phyloP scores from a whole-genome alignment of 2,329 filamentous ascomycete genomes.

The Fusarium sp. region DNA sequence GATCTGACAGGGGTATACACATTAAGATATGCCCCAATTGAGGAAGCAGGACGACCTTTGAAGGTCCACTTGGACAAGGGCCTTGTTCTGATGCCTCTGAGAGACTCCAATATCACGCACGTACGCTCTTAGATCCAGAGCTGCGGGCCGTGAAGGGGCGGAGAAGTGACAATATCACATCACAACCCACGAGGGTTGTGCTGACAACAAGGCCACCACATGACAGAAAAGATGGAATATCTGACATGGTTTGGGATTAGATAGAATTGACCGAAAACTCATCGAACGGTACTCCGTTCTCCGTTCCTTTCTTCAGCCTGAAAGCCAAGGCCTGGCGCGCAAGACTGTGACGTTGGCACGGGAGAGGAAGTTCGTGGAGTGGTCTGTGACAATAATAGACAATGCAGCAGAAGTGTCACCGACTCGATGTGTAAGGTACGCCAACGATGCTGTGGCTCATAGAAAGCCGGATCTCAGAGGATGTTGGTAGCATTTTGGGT shows the following conservation, averaged over 20 bases:
- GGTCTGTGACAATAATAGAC: slow-evolving; percentile 16
- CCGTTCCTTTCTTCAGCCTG: slow-evolving; percentile 12
- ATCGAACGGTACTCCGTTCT: slow-evolving; percentile 9
- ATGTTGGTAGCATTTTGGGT: not conserved
- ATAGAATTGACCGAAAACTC: slow-evolving; percentile 4
- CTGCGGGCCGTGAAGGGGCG: slow-evolving; percentile 22
- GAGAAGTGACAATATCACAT: slow-evolving; percentile 25
- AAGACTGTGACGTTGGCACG: slow-evolving; percentile 13
- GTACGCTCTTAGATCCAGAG: not conserved
- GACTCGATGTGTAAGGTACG: not conserved
- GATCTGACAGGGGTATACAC: slow-evolving; percentile 24
- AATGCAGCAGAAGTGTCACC: not conserved
- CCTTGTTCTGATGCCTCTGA: slow-evolving; percentile 20
- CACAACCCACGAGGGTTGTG: slow-evolving; percentile 17
- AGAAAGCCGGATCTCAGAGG: not conserved
- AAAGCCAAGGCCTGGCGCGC: slow-evolving; percentile 21
- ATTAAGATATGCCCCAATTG: slow-evolving; percentile 22
- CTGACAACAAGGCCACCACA: slow-evolving; percentile 19
- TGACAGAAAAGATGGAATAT: slow-evolving; percentile 18
- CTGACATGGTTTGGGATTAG: slow-evolving; percentile 13
- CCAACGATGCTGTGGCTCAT: slow-evolving; percentile 33
- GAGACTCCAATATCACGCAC: slow-evolving; percentile 12
- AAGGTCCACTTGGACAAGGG: slow-evolving; percentile 17
- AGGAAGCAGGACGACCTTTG: slow-evolving; percentile 36
- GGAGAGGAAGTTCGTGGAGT: slow-evolving; percentile 2